phyloP scores from a whole-genome alignment of 208 protist species.

The Kentomonas sorsogonicus region DNA sequence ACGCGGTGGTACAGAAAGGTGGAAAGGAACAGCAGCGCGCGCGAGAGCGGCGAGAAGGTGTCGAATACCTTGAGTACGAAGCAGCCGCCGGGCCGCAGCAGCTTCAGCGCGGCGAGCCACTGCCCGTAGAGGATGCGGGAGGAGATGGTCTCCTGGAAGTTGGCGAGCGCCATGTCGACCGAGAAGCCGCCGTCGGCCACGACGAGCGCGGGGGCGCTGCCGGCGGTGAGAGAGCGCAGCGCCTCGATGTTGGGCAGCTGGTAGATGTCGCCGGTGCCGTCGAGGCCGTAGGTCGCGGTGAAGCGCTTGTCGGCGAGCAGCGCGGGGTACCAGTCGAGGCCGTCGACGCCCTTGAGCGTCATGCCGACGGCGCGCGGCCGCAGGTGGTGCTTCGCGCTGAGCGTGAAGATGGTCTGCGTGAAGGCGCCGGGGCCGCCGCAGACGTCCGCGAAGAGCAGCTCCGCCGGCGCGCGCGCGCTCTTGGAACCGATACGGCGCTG shows the following conservation, averaged over 20 bases:
- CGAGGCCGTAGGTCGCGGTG: slow-evolving; percentile 69
- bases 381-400: slow-evolving; percentile 26
- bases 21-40: slow-evolving; percentile 70
- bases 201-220: slow-evolving; percentile 50
- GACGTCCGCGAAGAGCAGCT: slow-evolving; percentile 77
- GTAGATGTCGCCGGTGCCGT: slow-evolving; percentile 84
- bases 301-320: slow-evolving; percentile 46
- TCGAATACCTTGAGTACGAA: slow-evolving; percentile 91
- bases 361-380: slow-evolving; percentile 76
- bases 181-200: slow-evolving; percentile 90
- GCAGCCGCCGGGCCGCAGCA: slow-evolving; percentile 54
- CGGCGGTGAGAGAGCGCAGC: slow-evolving; percentile 37
- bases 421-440: slow-evolving; percentile 90
- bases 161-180: slow-evolving; percentile 55
- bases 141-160: slow-evolving; percentile 88
- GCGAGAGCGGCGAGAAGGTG: slow-evolving; percentile 79
- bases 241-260: slow-evolving; percentile 73
- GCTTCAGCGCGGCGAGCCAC: slow-evolving; percentile 70
- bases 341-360: slow-evolving; percentile 57
- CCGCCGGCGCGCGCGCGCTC: slow-evolving; percentile 10
- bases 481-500: slow-evolving; percentile 19
- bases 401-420: slow-evolving; percentile 64
- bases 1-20: slow-evolving; percentile 80
- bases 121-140: slow-evolving; percentile 82
- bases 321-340: slow-evolving; percentile 78